Evolutionary conservation across 805 yeast genomes (phyloP).

Genomic region (Candida lessepsii): DNA sequence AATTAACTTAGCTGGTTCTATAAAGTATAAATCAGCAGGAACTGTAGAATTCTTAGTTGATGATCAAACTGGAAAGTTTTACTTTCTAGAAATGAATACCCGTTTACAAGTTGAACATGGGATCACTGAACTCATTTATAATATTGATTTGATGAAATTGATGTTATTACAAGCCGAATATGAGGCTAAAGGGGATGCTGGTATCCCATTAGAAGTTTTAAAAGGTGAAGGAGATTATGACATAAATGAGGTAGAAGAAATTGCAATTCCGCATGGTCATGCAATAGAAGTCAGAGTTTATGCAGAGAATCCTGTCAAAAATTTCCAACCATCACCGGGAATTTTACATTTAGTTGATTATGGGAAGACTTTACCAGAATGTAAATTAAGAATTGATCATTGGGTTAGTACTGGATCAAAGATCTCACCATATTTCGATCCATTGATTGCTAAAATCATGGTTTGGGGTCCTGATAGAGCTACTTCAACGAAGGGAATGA

Average conservation of each 20-base stretch:
- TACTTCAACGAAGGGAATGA: conserved; percentile 75
- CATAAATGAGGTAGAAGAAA: conserved; percentile 4
- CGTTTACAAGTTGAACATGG: conserved; percentile 98
- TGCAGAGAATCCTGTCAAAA: conserved; percentile 96
- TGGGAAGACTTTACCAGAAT: conserved; percentile 43
- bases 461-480: conserved; percentile 87
- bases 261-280: conserved; percentile 52
- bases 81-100: conserved; percentile 94
- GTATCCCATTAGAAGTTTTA: conserved; percentile 13
- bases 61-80: conserved; percentile 78
- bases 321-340: conserved; percentile 97
- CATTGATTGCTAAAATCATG: conserved; percentile 92
- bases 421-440: conserved; percentile 91
- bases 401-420: conserved; percentile 90
- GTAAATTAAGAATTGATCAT: conserved; percentile 67
- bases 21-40: conserved; percentile 95
- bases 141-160: conserved; percentile 93
- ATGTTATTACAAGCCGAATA: conserved; percentile 92
- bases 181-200: conserved; percentile 41
- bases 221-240: conserved; percentile 11
- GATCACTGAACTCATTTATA: conserved; percentile 93
- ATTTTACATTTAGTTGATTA: conserved; percentile 79
- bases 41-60: conserved; percentile 96
- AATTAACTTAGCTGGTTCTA: conserved; percentile 71
- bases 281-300: conserved; percentile 95